Percentiles rank a stretch among this genome's conserved stretches.
Conservation (phyloP, 768 basidiomycete species). For the Naganishia kalamii region DNA sequence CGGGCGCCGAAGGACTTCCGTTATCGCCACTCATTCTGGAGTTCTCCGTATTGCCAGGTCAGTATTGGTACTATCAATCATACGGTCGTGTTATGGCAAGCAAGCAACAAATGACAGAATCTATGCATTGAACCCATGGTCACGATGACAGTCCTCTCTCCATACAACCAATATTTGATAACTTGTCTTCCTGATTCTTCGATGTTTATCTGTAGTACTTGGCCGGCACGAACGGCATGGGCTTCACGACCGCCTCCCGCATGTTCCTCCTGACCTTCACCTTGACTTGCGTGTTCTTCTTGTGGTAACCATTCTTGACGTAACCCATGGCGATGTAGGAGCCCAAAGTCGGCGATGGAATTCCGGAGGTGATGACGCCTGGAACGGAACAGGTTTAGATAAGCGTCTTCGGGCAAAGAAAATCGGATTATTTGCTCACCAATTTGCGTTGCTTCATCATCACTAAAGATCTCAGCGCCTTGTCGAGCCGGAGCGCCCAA, state of each 20-base stretch:
- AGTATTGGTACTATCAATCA: too few species aligned
- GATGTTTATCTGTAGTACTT: conserved; percentile 56
- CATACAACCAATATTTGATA: conserved; percentile 1
- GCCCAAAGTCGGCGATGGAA: conserved; percentile 81
- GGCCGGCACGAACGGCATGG: conserved; percentile 82
- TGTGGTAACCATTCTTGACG: conserved; percentile 68
- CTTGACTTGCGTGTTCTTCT: conserved; percentile 76
- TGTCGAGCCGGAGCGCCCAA: conserved; percentile 86
- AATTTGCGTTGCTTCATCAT: conserved; percentile 55
- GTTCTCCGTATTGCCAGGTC: too few species aligned
- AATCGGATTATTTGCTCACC: conserved; percentile 50
- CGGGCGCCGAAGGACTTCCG: not conserved
- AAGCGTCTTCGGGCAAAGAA: not conserved
- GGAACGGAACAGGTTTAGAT: conserved; percentile 11
- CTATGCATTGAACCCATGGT: too few species aligned
- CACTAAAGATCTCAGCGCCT: conserved; percentile 67
- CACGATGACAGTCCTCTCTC: not conserved
- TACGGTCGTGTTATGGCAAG: too few species aligned
- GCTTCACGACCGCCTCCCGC: conserved; percentile 64
- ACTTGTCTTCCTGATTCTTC: not conserved
- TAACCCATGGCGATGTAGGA: conserved; percentile 98
- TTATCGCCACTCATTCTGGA: not conserved
- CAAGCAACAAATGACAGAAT: too few species aligned
- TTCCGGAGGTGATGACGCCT: conserved; percentile 85
- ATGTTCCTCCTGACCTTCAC: conserved; percentile 79